Base-by-base conservation (phyloP, 371 early-diverging fungal species). In the Mucor mucedo region DNA sequence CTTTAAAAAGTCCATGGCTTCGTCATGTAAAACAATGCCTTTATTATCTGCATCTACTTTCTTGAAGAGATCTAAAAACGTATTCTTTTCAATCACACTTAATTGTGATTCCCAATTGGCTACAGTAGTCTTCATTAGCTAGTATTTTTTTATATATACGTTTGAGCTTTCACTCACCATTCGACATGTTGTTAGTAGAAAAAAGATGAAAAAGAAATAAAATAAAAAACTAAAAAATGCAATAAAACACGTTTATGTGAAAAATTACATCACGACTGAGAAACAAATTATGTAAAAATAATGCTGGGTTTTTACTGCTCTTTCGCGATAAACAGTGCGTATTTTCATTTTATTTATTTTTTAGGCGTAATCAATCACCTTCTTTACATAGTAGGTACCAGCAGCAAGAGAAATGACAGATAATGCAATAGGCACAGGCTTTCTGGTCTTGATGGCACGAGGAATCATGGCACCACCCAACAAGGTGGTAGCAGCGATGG, bases 1-100 rank as follows among this genome's bases (percentile, higher is more conserved):
- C 62, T 82, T 82, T 62, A 95, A 84, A 69, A 95, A 95, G 3
- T 84, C 83, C 42, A 91, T 91, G 5, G 95, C 93, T 55, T 86
- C 84, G 44, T 88, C 83, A 35, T 95, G 91, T 6, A 84, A 78
- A 21, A 96, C 80, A 30, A 86, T 73, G 8, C 92, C 91, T 63
- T 85, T 87, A 29, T 79, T 75, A 29, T 85, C 83, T 13, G 73
- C 66, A 75, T 94, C 95, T 0, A 90, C 90, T 2, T 82, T 73
- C 57, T 80, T 72, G 66, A 92, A 94, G 13, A 90, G 66, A 50
- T 92, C 80, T 4, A 76, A 70, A 74, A 89, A 95, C 3, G 82
- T 76, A 47, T 79, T 70, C 62, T 80, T 80, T 71, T 96, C 97
- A 29, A 85, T 83, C 35, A 83, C 66, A 6, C 84, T 84, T 44